Base-by-base conservation (phyloP, 768 basidiomycete species). In the Termitomyces heimii region DNA sequence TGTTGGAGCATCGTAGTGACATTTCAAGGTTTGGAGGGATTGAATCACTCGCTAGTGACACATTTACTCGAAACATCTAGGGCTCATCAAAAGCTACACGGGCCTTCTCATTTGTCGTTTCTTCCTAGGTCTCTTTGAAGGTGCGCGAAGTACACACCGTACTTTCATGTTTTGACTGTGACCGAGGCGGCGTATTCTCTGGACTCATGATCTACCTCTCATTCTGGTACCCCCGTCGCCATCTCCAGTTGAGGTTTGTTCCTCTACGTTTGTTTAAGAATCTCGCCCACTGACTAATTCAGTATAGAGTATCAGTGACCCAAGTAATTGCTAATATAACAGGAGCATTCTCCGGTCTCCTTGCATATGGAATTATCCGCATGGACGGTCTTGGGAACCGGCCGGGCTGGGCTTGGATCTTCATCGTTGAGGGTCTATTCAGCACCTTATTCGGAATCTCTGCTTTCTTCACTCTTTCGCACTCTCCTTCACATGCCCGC, bases 1-100 rank as follows among this genome's bases (percentile, higher is more conserved):
- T 62, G 81, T 1, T 89, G 88, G 87, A 86, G 87, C 20, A 48
- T 86, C 20, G 78, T 83, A 22, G 77, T 79, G 18, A 75, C 82
- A 8, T 70, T 82, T 45, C 86, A 88, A 76, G 85, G 84, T 78
- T 47, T 22, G 59, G 18, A n/a, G 39, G 9, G 18, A n/a, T n/a
- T 16, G 12, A n/a, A 1, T 8, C 2, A n/a, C 18, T 40, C 14
- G n/a, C 8, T n/a, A 7, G 39, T 2, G 13, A 3, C 3, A 35
- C 8, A 13, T 13, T 43, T 20, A 43, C 22, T 24, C 22, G 1
- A 14, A 8, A 5, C 12, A 10, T 24, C 5, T 22, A 66, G 82
- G 87, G 34, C 71, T 86, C 10, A 75, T 80, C n/a, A 69, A 67
- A 39, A 73, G 59, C 48, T 82, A 82, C 58, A 29, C 57, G 7